Evolutionary conservation across 2,329 filamentous ascomycete genomes (phyloP), one percentile per base, ranked within the genome.

Genomic region (Colletotrichum limetticola): DNA sequence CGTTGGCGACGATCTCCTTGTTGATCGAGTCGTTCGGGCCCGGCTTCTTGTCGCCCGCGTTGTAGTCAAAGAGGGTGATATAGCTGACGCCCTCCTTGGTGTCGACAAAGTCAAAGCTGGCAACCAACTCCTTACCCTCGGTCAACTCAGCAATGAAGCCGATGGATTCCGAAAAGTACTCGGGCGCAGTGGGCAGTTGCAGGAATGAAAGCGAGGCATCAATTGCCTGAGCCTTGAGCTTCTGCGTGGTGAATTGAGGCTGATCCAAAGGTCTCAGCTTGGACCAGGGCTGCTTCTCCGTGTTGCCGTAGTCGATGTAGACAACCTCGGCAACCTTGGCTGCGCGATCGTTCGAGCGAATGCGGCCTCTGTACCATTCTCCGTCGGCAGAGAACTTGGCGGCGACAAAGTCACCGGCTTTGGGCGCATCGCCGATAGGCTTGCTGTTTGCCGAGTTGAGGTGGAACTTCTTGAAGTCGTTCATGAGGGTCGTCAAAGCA

Each of bases 251-350:
- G 86, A 98, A 99, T 78, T 95, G 92, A 19, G 90, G 83, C 80
- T 94, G 91, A 63, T 92, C 90, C 61, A 99, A 89, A n/a, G 95
- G 88, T 32, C 97, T 93, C 56, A 99, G 91, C 76, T 90, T 89
- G 28, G 91, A 89, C 95, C 96, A 99, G 0, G 95, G 90, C 70
- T 97, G 88, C 80, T 92, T 93, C 84, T 99, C 97, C 68, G 91
- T 93, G 88, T 99, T 99, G 78, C 97, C 97, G 83, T 97, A 99
- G 86, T 99, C 97, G 75, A 99, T 91, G 84, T 98, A 99, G 58
- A 97, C 86, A 30, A 99, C 93, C 83, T 99, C 97, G 28, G 95
- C 93, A 78, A 94, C 91, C 88, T 97, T 95, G 79, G 92, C 92
- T 9, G 95, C 90, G 74, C 97, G 95, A 85, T 99, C 97, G 83